Conservation (phyloP, 768 basidiomycete genomes). For the Lepiota brunneoincarnata region DNA sequence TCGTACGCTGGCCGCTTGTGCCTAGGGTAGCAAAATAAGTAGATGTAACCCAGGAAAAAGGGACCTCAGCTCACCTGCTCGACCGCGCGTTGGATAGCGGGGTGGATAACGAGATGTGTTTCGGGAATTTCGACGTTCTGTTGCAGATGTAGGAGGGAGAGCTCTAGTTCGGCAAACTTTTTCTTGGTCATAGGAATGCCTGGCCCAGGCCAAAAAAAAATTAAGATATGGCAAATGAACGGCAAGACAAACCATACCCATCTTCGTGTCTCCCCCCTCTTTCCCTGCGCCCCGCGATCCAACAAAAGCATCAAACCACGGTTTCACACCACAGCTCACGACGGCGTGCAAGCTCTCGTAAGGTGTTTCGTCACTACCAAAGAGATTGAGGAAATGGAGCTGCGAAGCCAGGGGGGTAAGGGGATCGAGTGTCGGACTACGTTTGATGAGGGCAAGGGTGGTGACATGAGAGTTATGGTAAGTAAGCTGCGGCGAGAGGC, state of each 20-base stretch:
- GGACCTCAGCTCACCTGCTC: constrained; percentile 53
- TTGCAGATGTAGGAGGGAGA: constrained; percentile 91
- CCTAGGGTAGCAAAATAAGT: constrained; percentile 20
- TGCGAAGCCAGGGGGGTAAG: constrained; percentile 78
- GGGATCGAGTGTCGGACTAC: constrained; percentile 78
- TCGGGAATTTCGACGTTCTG: constrained; percentile 99
- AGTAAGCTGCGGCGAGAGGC: constrained; percentile 68
- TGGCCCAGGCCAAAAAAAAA: constrained; percentile 17
- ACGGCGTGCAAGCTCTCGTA: constrained; percentile 96
- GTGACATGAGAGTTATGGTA: constrained; percentile 79
- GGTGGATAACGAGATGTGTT: constrained; percentile 90
- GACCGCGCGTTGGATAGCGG: constrained; percentile 83
- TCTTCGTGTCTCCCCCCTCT: constrained; percentile 69
- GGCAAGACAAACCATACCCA: constrained; percentile 42
- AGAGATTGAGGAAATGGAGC: constrained; percentile 90
- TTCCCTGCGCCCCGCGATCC: constrained; percentile 76
- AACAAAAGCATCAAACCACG: constrained; percentile 98
- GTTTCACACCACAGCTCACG: constrained; percentile 93
- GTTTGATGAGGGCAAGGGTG: constrained; percentile 94
- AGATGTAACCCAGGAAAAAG: neutral
- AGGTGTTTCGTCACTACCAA: constrained; percentile 83
- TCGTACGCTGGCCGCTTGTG: constrained; percentile 50
- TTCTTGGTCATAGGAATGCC: constrained; percentile 98
- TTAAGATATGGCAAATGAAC: neutral
- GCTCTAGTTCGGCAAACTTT: constrained; percentile 97